Evolutionary conservation across 2,329 filamentous ascomycete species (phyloP), one percentile per base, ranked within the genome.

Genomic region (Ophiostoma fasciatum): DNA sequence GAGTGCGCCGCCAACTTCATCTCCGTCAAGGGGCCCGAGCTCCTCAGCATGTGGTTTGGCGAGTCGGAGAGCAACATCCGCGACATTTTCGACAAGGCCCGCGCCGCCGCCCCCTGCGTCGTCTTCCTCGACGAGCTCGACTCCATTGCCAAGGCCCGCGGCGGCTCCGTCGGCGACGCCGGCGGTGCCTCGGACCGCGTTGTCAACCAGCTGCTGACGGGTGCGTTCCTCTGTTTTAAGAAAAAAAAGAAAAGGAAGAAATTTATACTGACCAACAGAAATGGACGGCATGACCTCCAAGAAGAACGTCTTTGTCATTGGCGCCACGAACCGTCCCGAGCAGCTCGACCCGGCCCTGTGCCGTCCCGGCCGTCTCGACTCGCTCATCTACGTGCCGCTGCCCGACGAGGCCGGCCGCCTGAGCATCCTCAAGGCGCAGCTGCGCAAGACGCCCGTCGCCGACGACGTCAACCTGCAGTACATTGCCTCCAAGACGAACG

Each of bases 281-380:
- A 94, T 96, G 88, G 88, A 96, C 49, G 88, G 88, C 52, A 96
- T 96, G 88, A 96, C 88, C 31, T 94, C 88, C 27, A 98, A 98
- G 82, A 98, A 98, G 82, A 98, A 98, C 59, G 90, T 98, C 46
- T 98, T 98, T 63, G 90, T 98, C 47, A 98, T 98, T 51, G 90
- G 90, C 59, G 90, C 90, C 31, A 98, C 90, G 61, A 98, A 98
- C 70, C 75, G 90, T 67, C 90, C 90, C 29, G 90, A 98, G 68
- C 90, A 96, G 68, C 82, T 98, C 42, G 90, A 98, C 61, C 90
- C 90, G 57, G 90, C 90, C 49, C 74, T 98, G 50, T 94, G 88
- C 74, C 87, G 90, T 73, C 90, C 90, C 39, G 90, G 90, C 49
- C 90, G 90, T 85, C 81, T 98, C 33, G 90, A 98, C 61, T 96